phyloP scores from a whole-genome alignment of 352 stramenopile genomes.

The Thalassiosira hispida region DNA sequence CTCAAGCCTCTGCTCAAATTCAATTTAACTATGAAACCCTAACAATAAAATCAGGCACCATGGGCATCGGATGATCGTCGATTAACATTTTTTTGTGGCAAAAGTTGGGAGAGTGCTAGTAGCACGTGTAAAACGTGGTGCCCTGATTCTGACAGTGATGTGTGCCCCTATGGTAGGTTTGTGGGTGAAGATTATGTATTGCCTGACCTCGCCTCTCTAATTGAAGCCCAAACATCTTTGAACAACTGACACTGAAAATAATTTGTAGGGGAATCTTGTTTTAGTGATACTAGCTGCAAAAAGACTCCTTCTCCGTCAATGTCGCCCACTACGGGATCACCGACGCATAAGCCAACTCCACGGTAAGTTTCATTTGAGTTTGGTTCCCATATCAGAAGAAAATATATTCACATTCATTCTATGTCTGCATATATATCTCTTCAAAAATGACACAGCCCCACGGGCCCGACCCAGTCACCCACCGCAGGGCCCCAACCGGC shows the following conservation, averaged over 20 bases:
- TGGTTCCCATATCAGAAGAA: not conserved
- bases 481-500: not conserved
- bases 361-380: constrained; percentile 3
- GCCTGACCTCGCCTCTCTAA: too few species aligned
- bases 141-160: constrained; percentile 10
- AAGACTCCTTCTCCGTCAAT: constrained; percentile 2
- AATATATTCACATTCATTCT: not conserved
- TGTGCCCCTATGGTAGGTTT: constrained; percentile 21
- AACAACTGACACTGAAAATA: not conserved
- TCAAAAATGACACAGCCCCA: constrained; percentile 1
- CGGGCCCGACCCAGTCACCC: constrained; percentile 1
- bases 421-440: too few species aligned
- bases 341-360: constrained; percentile 5
- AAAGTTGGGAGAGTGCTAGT: constrained; percentile 16
- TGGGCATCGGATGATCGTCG: not conserved
- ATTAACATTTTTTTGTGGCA: constrained; percentile 20
- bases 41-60: constrained; percentile 4
- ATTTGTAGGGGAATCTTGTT: constrained; percentile 18
- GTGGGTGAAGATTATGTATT: too few species aligned
- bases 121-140: constrained; percentile 11
- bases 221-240: not conserved
- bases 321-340: not conserved
- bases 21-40: too few species aligned
- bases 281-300: constrained; percentile 29
- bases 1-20: too few species aligned